Evolutionary conservation across 176 grass and related monocot genomes (phyloP), one percentile per base, ranked within the genome.

Genomic region (Eremochloa ophiuroides): DNA sequence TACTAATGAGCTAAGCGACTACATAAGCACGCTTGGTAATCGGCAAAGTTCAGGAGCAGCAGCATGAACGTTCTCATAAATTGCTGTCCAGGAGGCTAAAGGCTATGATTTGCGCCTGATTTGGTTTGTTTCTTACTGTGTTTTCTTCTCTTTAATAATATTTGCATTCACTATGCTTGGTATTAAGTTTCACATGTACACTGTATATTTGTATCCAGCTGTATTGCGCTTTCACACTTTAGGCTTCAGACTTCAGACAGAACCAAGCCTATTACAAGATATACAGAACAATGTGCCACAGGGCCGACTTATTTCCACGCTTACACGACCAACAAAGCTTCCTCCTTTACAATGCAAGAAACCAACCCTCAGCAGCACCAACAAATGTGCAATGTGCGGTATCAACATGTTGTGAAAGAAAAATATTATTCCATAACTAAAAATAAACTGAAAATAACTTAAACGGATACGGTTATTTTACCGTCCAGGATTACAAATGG

Each of bases 231-330:
- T 71, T 89, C 44, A 71, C 15, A 48, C 27, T 74, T 53, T 23
- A 73, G 6, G 50, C 50, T 71, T 85, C 44, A 71, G 26, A 51
- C 18, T 56, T 56, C 31, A 73, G 7, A 44, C 34, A 27, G 28
- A 60, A 30, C 43, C 40, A 16, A 76, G 41, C 58, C 11, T 76
- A 33, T 65, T 75, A 76, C 62, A 87, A 22, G 25, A 65, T 71
- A 34, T 76, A 87, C 78, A 86, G 34, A 85, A 67, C n/a, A 76
- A 58, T 46, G 8, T 26, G 65, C 56, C 22, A 8, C 31, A 80
- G 9, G 20, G 47, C 44, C 66, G 7, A 12, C 3, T 90, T 91
- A 87, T 89, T 91, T 81, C 44, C 29, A 77, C 29, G 23, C 48
- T 60, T 62, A 37, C 73, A 64, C 7, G 37, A 12, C 28, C 43